These are phyloP conservation scores for Debaryomyces sp. DNA, from an alignment of 1,139 yeast genomes.

Conservation along the genomic window DNA sequence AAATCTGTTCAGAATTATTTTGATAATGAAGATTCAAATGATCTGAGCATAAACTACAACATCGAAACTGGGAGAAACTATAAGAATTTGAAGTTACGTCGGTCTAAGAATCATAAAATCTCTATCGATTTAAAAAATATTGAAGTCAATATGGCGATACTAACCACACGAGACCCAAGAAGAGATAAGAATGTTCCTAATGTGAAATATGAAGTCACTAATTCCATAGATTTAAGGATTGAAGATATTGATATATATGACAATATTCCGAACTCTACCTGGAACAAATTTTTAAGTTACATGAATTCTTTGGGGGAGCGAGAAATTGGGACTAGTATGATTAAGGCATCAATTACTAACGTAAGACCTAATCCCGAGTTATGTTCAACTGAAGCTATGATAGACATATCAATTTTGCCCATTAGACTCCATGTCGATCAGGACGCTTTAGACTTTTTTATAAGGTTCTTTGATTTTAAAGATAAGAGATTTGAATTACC, in stretches of 20 bases:
- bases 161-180: slow-evolving; percentile 52
- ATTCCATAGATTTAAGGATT: slow-evolving; percentile 45
- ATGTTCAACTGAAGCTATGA: slow-evolving; percentile 69
- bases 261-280: slow-evolving; percentile 83
- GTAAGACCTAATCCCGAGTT: slow-evolving; percentile 67
- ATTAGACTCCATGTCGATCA: slow-evolving; percentile 86
- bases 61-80: slow-evolving; percentile 26
- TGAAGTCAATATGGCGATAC: slow-evolving; percentile 48
- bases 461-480: slow-evolving; percentile 78
- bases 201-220: slow-evolving; percentile 45
- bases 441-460: slow-evolving; percentile 83
- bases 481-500: slow-evolving; percentile 69
- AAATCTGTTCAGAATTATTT: slow-evolving; percentile 36
- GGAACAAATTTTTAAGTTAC: slow-evolving; percentile 83
- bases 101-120: slow-evolving; percentile 70
- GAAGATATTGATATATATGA: slow-evolving; percentile 68
- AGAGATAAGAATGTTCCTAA: slow-evolving; percentile 28
- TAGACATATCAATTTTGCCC: slow-evolving; percentile 66
- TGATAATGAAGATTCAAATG: slow-evolving; percentile 11
- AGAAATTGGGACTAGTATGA: slow-evolving; percentile 70
- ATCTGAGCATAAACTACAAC: background rate
- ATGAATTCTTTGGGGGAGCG: slow-evolving; percentile 70
- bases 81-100: slow-evolving; percentile 56
- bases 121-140: slow-evolving; percentile 57
- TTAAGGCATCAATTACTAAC: slow-evolving; percentile 54